Percentiles rank a stretch among this genome's conserved stretches.
Conservation (phyloP, 2,329 filamentous ascomycete species). For the Orbilia brochopaga region DNA sequence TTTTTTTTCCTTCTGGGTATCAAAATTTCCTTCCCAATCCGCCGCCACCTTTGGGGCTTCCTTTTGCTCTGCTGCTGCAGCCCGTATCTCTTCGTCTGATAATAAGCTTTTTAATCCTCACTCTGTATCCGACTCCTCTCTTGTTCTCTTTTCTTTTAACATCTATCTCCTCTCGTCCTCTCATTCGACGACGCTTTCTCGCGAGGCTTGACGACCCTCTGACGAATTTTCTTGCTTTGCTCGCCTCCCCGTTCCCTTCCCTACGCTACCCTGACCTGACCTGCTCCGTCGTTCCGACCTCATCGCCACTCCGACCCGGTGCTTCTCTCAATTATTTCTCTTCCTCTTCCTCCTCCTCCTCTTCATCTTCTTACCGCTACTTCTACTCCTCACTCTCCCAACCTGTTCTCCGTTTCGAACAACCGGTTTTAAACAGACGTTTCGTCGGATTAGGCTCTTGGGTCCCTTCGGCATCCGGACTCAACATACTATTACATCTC, state of each 20-base stretch:
- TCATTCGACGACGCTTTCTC: slow-evolving; percentile 45
- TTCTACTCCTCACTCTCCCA: neutral
- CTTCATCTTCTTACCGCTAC: no score
- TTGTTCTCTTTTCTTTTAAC: neutral
- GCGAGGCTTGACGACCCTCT: slow-evolving; percentile 51
- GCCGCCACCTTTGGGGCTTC: slow-evolving; percentile 45
- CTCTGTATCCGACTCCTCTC: slow-evolving; percentile 9
- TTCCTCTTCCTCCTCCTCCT: slow-evolving; percentile 11
- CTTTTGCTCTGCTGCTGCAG: slow-evolving; percentile 12
- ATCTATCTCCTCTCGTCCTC: slow-evolving; percentile 14
- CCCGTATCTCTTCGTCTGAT: slow-evolving; percentile 49
- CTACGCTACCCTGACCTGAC: slow-evolving; percentile 15
- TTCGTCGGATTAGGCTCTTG: slow-evolving; percentile 34
- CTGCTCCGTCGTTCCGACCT: no score
- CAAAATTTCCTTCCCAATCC: slow-evolving; percentile 50
- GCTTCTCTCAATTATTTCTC: no score
- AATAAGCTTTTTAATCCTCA: slow-evolving; percentile 49
- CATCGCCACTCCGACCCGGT: no score
- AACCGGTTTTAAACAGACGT: slow-evolving; percentile 35
- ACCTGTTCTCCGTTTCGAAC: slow-evolving; percentile 12
- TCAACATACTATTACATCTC: slow-evolving; percentile 16
- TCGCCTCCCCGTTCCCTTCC: slow-evolving; percentile 20
- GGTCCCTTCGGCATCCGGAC: slow-evolving; percentile 22
- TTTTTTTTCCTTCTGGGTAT: slow-evolving; percentile 36
- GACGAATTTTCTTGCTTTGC: slow-evolving; percentile 35